Conservation (phyloP, 2,329 filamentous ascomycete genomes). For the Claviceps sorghi region DNA sequence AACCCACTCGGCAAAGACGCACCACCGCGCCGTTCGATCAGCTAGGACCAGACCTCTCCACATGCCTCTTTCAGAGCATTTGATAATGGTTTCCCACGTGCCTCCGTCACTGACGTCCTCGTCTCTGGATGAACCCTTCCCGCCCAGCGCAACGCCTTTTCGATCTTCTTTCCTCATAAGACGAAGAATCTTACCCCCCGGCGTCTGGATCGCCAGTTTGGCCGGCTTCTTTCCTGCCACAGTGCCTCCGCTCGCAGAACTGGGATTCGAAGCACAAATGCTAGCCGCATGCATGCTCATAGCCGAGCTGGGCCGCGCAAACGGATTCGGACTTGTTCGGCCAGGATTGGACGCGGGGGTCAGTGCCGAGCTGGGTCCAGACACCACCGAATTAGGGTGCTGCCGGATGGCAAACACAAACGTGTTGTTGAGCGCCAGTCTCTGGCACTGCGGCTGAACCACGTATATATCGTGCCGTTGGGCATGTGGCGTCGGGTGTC, state of each 20-base stretch:
- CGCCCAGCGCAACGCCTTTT: conserved; percentile 35
- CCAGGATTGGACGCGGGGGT: conserved; percentile 34
- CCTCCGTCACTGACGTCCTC: conserved; percentile 55
- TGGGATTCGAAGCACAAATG: conserved; percentile 42
- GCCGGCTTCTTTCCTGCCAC: conserved; percentile 65
- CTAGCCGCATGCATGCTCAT: conserved; percentile 50
- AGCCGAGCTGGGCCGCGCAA: conserved; percentile 44
- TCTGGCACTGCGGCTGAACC: conserved; percentile 83
- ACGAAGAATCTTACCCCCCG: conserved; percentile 84
- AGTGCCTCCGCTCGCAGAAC: conserved; percentile 35
- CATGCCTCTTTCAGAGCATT: conserved; percentile 66
- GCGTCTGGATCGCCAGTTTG: conserved; percentile 88
- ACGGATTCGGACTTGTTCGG: conserved; percentile 43
- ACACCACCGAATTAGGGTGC: conserved; percentile 51
- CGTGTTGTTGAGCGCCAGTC: conserved; percentile 85
- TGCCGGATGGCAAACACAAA: conserved; percentile 95
- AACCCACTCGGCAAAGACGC: conserved; percentile 81
- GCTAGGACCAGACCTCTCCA: conserved; percentile 74
- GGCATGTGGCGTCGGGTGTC: conserved; percentile 95
- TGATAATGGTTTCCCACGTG: conserved; percentile 82
- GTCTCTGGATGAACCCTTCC: conserved; percentile 25
- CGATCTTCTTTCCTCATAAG: conserved; percentile 68
- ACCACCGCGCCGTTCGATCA: conserved; percentile 74
- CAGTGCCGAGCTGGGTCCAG: conserved; percentile 20
- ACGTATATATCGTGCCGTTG: conserved; percentile 95